Conservation (phyloP, 2,329 filamentous ascomycete species). For the Lithohypha guttulata region DNA sequence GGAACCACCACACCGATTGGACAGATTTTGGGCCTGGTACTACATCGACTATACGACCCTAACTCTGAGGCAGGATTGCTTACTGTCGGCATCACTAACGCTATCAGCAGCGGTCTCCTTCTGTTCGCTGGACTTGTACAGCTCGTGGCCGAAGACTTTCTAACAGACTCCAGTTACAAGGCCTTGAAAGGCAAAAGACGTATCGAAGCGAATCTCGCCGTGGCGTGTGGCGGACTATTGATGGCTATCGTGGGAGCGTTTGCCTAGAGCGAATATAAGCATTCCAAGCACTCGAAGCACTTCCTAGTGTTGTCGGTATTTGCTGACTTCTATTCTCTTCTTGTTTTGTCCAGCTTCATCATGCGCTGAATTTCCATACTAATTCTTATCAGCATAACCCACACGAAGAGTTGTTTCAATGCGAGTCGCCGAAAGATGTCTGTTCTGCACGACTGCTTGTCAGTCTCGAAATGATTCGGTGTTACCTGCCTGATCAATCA, state of each 20-base stretch:
- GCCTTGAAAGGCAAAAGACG: constrained; percentile 47
- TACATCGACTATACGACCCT: constrained; percentile 73
- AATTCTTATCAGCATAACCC: no score
- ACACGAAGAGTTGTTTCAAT: no score
- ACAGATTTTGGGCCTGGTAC: constrained; percentile 67
- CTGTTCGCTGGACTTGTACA: constrained; percentile 77
- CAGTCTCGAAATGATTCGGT: no score
- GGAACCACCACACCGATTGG: constrained; percentile 68
- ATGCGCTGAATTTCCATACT: no score
- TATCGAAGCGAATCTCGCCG: constrained; percentile 51
- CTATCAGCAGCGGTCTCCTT: constrained; percentile 67
- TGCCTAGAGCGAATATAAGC: no score
- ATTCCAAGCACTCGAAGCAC: no score
- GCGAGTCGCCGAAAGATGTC: no score
- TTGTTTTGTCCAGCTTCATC: no score
- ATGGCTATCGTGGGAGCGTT: constrained; percentile 61
- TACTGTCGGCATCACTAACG: constrained; percentile 81
- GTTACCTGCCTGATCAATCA: no score
- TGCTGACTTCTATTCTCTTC: no score
- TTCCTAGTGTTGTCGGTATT: no score
- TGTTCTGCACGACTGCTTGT: no score
- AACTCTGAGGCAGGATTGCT: constrained; percentile 63
- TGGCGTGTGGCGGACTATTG: constrained; percentile 48
- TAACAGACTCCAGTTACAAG: constrained; percentile 55
- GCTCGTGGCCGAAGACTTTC: constrained; percentile 72